phyloP scores from a whole-genome alignment of 2,329 filamentous ascomycete species.

The Didymella arachidicola region DNA sequence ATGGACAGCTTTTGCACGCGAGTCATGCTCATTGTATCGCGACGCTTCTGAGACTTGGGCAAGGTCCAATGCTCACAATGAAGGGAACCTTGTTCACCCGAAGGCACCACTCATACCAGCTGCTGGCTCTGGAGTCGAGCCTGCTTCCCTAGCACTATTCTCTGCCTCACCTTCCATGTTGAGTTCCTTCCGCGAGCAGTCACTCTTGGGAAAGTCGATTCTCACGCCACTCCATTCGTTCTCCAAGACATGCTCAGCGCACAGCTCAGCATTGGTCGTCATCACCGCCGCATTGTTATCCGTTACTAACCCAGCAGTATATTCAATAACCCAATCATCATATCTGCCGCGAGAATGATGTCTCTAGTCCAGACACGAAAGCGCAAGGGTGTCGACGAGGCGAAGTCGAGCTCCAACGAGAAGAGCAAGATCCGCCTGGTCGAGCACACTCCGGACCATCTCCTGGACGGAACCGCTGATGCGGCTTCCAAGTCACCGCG shows the following conservation, averaged over 20 bases:
- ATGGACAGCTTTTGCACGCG: background rate
- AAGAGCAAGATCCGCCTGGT: conserved; percentile 47
- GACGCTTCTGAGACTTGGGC: background rate
- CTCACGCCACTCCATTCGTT: background rate
- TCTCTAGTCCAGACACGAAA: conserved; percentile 43
- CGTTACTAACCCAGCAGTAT: conserved; percentile 13
- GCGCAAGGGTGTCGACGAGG: conserved; percentile 41
- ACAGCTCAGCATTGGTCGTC: conserved; percentile 13
- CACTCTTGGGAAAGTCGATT: background rate
- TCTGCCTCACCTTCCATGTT: background rate
- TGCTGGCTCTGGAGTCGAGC: background rate
- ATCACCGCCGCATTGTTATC: conserved; percentile 14
- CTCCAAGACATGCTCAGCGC: conserved; percentile 3
- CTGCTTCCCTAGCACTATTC: background rate
- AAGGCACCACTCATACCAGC: background rate
- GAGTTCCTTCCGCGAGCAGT: background rate
- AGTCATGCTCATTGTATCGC: background rate
- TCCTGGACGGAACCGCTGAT: conserved; percentile 13
- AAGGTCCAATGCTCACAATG: too few species aligned
- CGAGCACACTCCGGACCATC: conserved; percentile 30
- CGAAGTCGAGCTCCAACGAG: conserved; percentile 29
- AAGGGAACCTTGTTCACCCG: too few species aligned
- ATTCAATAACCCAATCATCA: background rate
- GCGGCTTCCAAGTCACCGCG: conserved; percentile 25
- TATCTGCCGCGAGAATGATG: conserved; percentile 35